Base-by-base conservation (phyloP, 305 asterid species). In the Fraxinus baroniana region DNA sequence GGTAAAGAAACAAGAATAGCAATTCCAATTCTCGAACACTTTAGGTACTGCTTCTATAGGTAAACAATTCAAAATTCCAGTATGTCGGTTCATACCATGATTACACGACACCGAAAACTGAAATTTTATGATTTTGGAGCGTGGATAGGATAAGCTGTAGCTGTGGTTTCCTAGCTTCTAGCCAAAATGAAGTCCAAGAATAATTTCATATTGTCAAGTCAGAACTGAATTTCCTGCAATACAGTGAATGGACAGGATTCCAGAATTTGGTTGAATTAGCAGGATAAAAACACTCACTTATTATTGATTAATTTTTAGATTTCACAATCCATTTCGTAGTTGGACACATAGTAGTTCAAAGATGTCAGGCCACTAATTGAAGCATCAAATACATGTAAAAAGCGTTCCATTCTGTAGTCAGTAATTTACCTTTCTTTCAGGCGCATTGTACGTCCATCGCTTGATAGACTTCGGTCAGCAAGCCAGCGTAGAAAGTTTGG, bases 341-440 rank as follows among this genome's bases (percentile, higher is more conserved):
- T 52, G 24, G 64, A 52, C 64, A n/a, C 57, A 17, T 8, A 17
- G 9, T n/a, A 52, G 8, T 17, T 9, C 64, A 52, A 52, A 52
- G 62, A 17, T 52, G 22, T 52, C 62, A 5, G 20, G 62, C 8
- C 62, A 52, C 62, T 17, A 52, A 17, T 60, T 60, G 70, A 60
- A 18, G 12, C 30, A 18, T 20, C 28, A 60, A 60, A 60, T 60
- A 22, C 70, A 20, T 6, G 70, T 60, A 7, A 60, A 60, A 60
- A 7, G 5, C 10, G 22, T 62, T 22, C 15, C 32, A 17, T 33
- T n/a, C 35, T 33, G 18, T 4, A 78, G 20, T 75, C 75, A 84
- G 77, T 62, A 77, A 83, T 89, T 92, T 83, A 94, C 99, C 94
- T 90, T 90, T 96, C 99, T 90, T 90, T 91, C 26, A 96, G 94